Conservation (phyloP, 768 basidiomycete genomes). For the Kwoniella shandongensis region DNA sequence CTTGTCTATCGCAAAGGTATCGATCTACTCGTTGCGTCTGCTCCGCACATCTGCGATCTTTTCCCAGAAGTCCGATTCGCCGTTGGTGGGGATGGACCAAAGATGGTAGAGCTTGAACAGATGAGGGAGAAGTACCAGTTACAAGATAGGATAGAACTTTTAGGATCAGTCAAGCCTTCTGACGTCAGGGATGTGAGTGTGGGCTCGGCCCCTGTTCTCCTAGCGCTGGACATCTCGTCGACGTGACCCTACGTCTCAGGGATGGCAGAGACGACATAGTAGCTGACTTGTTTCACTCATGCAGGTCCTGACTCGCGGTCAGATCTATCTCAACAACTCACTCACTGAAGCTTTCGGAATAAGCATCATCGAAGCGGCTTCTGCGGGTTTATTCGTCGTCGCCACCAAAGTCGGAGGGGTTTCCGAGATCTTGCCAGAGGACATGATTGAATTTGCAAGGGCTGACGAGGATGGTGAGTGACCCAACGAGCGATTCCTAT, state of each 20-base stretch:
- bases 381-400: constrained; percentile 89
- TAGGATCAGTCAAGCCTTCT: constrained; percentile 75
- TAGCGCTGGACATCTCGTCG: no score
- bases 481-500: background rate
- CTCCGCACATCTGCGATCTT: constrained; percentile 78
- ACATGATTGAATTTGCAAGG: constrained; percentile 92
- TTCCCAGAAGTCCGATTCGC: constrained; percentile 88
- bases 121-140: constrained; percentile 88
- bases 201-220: no score
- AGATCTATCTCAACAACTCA: constrained; percentile 92
- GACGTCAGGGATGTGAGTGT: constrained; percentile 75
- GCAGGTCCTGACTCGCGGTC: constrained; percentile 79
- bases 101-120: constrained; percentile 88
- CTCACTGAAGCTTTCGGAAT: constrained; percentile 96
- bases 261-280: no score
- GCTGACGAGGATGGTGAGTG: constrained; percentile 87
- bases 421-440: constrained; percentile 86
- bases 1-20: constrained; percentile 94
- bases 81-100: constrained; percentile 92
- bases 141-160: constrained; percentile 86
- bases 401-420: constrained; percentile 92
- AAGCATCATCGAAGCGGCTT: constrained; percentile 95
- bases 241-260: no score
- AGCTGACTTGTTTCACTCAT: no score
- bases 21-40: constrained; percentile 87